Base-by-base conservation (phyloP, 768 basidiomycete genomes). In the Suillus subluteus region DNA sequence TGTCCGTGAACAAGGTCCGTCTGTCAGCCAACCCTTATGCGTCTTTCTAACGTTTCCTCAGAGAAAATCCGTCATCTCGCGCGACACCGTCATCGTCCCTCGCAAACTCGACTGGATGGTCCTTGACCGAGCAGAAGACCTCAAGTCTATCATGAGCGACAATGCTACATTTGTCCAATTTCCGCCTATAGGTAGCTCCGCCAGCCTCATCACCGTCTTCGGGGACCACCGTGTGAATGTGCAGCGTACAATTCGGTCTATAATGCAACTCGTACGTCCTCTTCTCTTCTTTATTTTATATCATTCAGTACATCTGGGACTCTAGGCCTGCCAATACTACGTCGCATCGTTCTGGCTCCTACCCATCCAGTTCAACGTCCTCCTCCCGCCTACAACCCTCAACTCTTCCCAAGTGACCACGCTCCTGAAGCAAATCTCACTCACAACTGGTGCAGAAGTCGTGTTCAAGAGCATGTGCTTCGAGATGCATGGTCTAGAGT, bases 71-170 rank as follows among this genome's bases (percentile, higher is more conserved):
- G 87, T 98, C 66, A 90, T 98, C 65, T 96, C 97, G 9, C 83
- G 95, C 67, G 96, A 99, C 75, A 95, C 94, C 18, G 94, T 95
- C 6, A 92, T 98, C 64, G 86, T 98, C 30, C 97, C 97, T 65
- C 91, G 97, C 68, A 99, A 99, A 77, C 84, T 99, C 68, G 97
- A 99, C 73, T 98, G 97, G 96, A 91, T 99, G 88, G 88, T 98
- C 64, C 94, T 92, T n/a, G 95, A 99, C 77, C 89, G 93, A n/a
- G 82, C 91, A 13, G 96, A 98, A 37, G 97, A 99, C 69, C 82
- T 99, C 73, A 95, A 90, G 79, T 84, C 89, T 6, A 87, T 96
- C 75, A 98, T 98, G 96, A 89, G 87, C 71, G 97, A 99, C 81
- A 98, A 98, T 69, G 95, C 94, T 8, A 97, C 96, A 6, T 98